These are phyloP conservation scores for Tulasnella sp. DNA, from an alignment of 768 basidiomycete genomes.

Conservation along the genomic window DNA sequence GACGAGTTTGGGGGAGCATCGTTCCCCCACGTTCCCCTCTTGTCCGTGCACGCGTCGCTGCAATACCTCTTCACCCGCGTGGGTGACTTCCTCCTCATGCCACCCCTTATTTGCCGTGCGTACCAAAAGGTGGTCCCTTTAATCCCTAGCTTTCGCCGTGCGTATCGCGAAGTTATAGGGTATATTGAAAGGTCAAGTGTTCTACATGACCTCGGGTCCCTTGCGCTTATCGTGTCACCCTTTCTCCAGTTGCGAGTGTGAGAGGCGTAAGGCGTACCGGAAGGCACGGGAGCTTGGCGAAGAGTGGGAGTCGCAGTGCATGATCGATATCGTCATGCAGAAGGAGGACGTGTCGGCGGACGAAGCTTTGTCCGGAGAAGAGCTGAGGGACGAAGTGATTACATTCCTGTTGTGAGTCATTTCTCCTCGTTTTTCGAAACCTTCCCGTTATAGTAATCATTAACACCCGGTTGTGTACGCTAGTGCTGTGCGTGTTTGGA, in stretches of 20 bases:
- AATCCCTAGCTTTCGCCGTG: background rate
- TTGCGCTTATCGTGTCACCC: background rate
- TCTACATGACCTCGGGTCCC: too few relatives aligned
- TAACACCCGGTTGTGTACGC: background rate
- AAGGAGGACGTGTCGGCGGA: background rate
- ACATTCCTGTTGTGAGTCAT: background rate
- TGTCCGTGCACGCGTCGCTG: background rate
- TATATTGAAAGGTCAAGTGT: too few relatives aligned
- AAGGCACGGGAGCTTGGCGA: background rate
- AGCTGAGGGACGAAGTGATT: background rate
- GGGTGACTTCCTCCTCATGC: background rate
- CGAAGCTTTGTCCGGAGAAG: background rate
- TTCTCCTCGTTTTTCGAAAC: too few relatives aligned
- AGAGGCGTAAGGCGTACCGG: too few relatives aligned
- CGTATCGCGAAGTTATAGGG: background rate
- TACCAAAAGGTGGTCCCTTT: background rate
- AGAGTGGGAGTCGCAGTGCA: background rate
- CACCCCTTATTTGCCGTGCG: background rate
- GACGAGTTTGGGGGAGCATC: background rate
- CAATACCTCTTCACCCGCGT: background rate
- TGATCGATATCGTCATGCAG: background rate
- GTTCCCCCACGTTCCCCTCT: background rate
- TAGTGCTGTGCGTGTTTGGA: background rate
- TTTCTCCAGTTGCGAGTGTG: too few relatives aligned
- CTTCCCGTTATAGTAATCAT: background rate